Base-by-base conservation (phyloP, 805 yeast species). In the Kurtzmaniella fragi region DNA sequence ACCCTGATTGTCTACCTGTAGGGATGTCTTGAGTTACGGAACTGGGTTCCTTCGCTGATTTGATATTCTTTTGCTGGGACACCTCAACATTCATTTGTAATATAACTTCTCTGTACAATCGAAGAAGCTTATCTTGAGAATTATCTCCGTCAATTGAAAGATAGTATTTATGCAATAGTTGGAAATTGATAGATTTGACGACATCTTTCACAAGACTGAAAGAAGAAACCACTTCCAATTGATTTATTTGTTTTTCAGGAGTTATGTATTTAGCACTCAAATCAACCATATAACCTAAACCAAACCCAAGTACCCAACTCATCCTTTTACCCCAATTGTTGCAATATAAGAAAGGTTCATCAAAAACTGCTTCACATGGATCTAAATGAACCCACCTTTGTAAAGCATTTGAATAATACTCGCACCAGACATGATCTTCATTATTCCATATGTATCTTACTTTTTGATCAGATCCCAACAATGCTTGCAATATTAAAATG, bases 391-490 rank as follows among this genome's bases (percentile, higher is more conserved):
- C 70, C 97, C 98, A 91, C 39, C 88, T 61, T 32, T 71, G 59
- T 46, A 76, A 65, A 15, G 62, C 52, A 0, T 50, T 57, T 1
- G 95, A 84, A 56, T 78, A 90, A 50, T 84, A 82, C 54, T 91
- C 98, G 51, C 95, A 84, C 98, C 98, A 91, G 1, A 87, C 97
- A 57, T 91, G 98, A 56, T 91, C 98, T 56, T 91, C 98, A 6
- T 75, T 66, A 57, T 88, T 89, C 95, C 95, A 86, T 2, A 90
- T 64, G 52, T 83, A 89, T 37, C 98, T 62, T 11, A 61, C 42
- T n/a, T 50, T 37, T 28, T 48, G 44, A 15, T 54, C 60, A 2
- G 53, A 39, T 1, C 77, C 76, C 20, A 78, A 67, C 32, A 90
- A 62, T 0, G 95, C 78, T 20, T 80, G 70, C 39, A 90, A 62